Conservation (phyloP, 2,329 filamentous ascomycete species). For the Claviceps quebecensis region DNA sequence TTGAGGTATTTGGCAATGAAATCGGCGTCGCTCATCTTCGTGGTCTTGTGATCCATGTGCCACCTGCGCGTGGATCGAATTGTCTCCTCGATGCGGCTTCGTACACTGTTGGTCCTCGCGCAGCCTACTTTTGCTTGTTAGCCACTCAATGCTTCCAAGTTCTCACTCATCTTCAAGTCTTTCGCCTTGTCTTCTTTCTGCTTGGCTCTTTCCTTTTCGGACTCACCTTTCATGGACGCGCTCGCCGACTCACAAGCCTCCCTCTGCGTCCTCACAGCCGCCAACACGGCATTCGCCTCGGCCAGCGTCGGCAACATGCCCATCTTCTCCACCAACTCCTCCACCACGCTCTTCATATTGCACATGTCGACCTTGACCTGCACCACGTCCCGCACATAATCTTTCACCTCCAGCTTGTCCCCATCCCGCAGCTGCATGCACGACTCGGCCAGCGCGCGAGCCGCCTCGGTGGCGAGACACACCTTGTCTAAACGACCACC, state of each 20-base stretch:
- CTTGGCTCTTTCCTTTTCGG: background rate
- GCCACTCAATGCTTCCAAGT: background rate
- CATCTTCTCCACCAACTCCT: conserved; percentile 12
- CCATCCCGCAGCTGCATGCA: conserved; percentile 1
- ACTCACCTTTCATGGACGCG: background rate
- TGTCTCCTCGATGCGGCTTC: conserved; percentile 19
- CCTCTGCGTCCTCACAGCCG: conserved; percentile 1
- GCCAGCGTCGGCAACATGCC: conserved; percentile 10
- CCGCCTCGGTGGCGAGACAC: conserved; percentile 18
- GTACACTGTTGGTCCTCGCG: conserved; percentile 3
- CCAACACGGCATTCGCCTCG: conserved; percentile 9
- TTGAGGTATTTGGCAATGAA: conserved; percentile 21
- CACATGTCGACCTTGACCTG: conserved; percentile 11
- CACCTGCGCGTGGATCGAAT: conserved; percentile 24
- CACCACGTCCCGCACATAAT: conserved; percentile 1
- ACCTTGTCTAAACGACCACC: conserved; percentile 16
- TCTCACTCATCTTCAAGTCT: background rate
- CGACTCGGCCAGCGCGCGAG: conserved; percentile 15
- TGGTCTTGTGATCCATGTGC: conserved; percentile 24
- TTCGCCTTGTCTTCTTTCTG: background rate
- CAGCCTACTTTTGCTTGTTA: background rate
- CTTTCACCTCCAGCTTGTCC: conserved; percentile 2
- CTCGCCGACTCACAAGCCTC: background rate
- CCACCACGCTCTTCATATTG: conserved; percentile 12
- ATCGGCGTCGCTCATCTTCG: conserved; percentile 14